phyloP scores from a whole-genome alignment of 2,329 filamentous ascomycete genomes.

The Neoarthrinium moseri region DNA sequence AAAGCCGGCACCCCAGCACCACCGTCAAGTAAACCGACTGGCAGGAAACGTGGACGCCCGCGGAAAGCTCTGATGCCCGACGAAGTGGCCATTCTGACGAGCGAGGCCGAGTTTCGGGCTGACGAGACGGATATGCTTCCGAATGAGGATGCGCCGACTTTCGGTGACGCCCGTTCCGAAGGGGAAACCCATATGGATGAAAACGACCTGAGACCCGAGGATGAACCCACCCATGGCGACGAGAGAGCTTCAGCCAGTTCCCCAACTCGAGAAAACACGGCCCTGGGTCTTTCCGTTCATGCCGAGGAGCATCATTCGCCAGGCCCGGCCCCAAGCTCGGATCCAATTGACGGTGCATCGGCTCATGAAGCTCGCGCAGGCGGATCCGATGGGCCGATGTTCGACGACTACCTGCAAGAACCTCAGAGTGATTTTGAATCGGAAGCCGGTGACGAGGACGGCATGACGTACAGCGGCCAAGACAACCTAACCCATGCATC shows the following conservation, averaged over 20 bases:
- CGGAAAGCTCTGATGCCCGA: constrained; percentile 25
- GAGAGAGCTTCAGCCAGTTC: not conserved
- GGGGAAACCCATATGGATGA: constrained; percentile 1
- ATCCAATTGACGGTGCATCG: constrained; percentile 9
- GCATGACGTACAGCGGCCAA: constrained; percentile 19
- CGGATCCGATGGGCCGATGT: constrained; percentile 17
- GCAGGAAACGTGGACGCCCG: constrained; percentile 29
- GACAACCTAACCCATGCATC: constrained; percentile 39
- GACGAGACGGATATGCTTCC: constrained; percentile 8
- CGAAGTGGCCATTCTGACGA: constrained; percentile 18
- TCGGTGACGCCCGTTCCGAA: constrained; percentile 1
- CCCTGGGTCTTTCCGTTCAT: not conserved
- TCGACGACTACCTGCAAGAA: constrained; percentile 21
- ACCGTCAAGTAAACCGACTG: constrained; percentile 23
- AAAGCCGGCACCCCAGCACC: constrained; percentile 16
- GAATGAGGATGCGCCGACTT: not conserved
- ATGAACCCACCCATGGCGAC: not conserved
- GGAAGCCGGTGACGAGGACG: constrained; percentile 15
- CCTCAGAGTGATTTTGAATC: constrained; percentile 27
- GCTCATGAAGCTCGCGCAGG: constrained; percentile 6
- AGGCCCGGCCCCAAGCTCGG: not conserved
- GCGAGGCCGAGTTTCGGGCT: constrained; percentile 10
- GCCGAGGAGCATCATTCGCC: not conserved
- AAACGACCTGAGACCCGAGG: not conserved
- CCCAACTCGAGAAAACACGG: not conserved